phyloP scores from a whole-genome alignment of 306 rosid species.

The Luffa aegyptiaca region DNA sequence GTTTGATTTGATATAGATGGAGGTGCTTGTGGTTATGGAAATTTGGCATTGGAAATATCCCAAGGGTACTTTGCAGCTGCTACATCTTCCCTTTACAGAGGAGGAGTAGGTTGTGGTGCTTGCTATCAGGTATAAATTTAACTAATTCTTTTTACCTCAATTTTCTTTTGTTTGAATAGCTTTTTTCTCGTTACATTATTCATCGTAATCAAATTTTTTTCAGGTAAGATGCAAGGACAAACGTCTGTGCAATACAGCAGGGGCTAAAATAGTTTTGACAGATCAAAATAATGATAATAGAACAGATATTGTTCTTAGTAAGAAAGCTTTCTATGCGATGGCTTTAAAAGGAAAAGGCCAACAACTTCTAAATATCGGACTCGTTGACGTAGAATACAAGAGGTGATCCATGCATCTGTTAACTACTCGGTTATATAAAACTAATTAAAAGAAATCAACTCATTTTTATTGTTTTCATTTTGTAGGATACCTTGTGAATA shows the following conservation, averaged over 20 bases:
- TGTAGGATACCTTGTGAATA: slow-evolving; percentile 61
- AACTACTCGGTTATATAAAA: too few relatives aligned
- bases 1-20: slow-evolving; percentile 35
- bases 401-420: slow-evolving; percentile 17
- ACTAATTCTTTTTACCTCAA: too few relatives aligned
- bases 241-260: slow-evolving; percentile 32
- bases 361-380: slow-evolving; percentile 42
- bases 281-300: slow-evolving; percentile 47
- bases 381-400: slow-evolving; percentile 60
- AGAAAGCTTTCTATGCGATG: slow-evolving; percentile 59
- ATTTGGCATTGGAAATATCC: slow-evolving; percentile 37
- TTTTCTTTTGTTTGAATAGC: background rate
- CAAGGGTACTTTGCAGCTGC: slow-evolving; percentile 57
- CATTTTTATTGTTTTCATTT: background rate
- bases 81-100: slow-evolving; percentile 46
- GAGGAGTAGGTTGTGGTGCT: slow-evolving; percentile 81
- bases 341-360: slow-evolving; percentile 39
- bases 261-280: slow-evolving; percentile 47
- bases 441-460: too few relatives aligned
- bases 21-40: slow-evolving; percentile 90
- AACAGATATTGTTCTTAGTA: slow-evolving; percentile 65
- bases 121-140: slow-evolving; percentile 53
- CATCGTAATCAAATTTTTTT: background rate
- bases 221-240: slow-evolving; percentile 78
- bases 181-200: background rate